phyloP scores from a whole-genome alignment of 1,284 basidiomycete species.

The Ceratobasidium sp. region DNA sequence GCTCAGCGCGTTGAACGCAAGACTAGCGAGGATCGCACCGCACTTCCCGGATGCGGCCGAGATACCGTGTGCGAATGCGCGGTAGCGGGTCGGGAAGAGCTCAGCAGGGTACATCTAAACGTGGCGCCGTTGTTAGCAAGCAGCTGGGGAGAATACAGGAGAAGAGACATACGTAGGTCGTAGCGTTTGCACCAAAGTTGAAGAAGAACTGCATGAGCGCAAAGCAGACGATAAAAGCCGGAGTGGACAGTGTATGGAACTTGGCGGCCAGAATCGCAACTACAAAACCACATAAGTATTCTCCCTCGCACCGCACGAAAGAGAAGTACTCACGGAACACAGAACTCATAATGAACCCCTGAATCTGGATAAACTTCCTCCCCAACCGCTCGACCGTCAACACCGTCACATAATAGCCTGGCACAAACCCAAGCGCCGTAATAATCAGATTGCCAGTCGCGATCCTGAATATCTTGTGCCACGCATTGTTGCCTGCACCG shows the following conservation, averaged over 20 bases:
- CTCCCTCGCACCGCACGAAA: background rate
- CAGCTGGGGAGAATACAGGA: constrained; percentile 41
- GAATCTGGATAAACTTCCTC: constrained; percentile 54
- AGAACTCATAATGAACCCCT: constrained; percentile 52
- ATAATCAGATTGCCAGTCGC: constrained; percentile 75
- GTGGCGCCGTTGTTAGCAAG: background rate
- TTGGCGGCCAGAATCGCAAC: constrained; percentile 54
- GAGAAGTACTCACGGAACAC: constrained; percentile 18
- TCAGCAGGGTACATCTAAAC: constrained; percentile 60
- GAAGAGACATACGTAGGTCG: constrained; percentile 57
- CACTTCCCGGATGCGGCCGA: constrained; percentile 61
- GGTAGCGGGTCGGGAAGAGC: constrained; percentile 62
- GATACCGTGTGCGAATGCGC: constrained; percentile 60
- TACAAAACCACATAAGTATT: constrained; percentile 22
- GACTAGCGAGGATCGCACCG: constrained; percentile 60
- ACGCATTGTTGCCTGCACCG: constrained; percentile 65
- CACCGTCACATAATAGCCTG: constrained; percentile 50
- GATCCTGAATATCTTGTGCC: constrained; percentile 72
- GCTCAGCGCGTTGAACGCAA: constrained; percentile 55
- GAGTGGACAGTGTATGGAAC: constrained; percentile 49
- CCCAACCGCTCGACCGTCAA: constrained; percentile 53
- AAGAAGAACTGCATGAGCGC: constrained; percentile 55
- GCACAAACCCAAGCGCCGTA: constrained; percentile 60
- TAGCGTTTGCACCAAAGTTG: constrained; percentile 67
- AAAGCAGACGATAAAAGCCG: constrained; percentile 49